phyloP scores from a whole-genome alignment of 805 yeast species.

The Wickerhamia fluorescens region DNA sequence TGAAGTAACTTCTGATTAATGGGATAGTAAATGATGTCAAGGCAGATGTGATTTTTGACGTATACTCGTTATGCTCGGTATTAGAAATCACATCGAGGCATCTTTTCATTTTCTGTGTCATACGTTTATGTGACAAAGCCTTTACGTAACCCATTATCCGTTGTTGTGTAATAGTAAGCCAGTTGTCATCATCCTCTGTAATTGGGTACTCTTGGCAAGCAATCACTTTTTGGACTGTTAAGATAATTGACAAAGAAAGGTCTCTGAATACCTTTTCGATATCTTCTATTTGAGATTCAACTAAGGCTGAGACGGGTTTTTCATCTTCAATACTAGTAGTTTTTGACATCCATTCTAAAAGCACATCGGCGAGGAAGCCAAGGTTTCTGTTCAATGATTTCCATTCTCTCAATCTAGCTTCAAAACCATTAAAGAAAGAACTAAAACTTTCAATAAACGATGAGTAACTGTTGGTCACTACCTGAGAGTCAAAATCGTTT shows the following conservation, averaged over 20 bases:
- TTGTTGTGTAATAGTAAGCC: slow-evolving; percentile 52
- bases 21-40: slow-evolving; percentile 55
- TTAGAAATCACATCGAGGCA: slow-evolving; percentile 28
- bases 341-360: slow-evolving; percentile 39
- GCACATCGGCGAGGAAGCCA: slow-evolving; percentile 42
- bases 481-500: slow-evolving; percentile 14
- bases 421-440: slow-evolving; percentile 16
- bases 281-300: slow-evolving; percentile 15
- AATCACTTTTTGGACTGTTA: slow-evolving; percentile 58
- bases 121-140: slow-evolving; percentile 30
- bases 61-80: slow-evolving; percentile 29
- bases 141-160: slow-evolving; percentile 36
- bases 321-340: slow-evolving; percentile 3
- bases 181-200: slow-evolving; percentile 48
- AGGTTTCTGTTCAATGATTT: slow-evolving; percentile 18
- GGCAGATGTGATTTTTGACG: slow-evolving; percentile 38
- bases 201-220: slow-evolving; percentile 29
- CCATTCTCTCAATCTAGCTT: slow-evolving; percentile 26
- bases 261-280: slow-evolving; percentile 44
- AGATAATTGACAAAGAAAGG: slow-evolving; percentile 51
- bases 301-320: slow-evolving; percentile 4
- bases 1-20: slow-evolving; percentile 51
- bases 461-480: slow-evolving; percentile 10
- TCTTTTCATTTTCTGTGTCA: slow-evolving; percentile 27
- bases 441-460: slow-evolving; percentile 15